Percentiles rank a stretch among this genome's conserved stretches.
Conservation (phyloP, 1,284 basidiomycete genomes). For the Ustilago bromivora region DNA sequence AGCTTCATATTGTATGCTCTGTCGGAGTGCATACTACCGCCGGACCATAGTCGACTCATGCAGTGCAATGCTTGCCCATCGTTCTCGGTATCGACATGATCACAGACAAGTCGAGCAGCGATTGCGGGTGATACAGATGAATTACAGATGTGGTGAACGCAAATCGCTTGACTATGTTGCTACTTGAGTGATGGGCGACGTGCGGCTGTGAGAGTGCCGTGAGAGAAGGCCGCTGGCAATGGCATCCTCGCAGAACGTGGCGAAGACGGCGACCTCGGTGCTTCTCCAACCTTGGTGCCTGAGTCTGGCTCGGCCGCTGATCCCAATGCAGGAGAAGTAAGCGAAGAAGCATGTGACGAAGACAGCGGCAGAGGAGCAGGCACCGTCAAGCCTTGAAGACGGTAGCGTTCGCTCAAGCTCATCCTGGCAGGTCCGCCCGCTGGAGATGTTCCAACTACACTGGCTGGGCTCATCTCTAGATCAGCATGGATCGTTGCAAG, state of each 20-base stretch:
- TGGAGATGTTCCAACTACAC: slow-evolving; percentile 13
- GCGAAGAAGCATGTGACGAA: slow-evolving; percentile 19
- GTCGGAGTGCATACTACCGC: slow-evolving; percentile 7
- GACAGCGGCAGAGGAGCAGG: slow-evolving; percentile 38
- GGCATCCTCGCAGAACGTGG: slow-evolving; percentile 14
- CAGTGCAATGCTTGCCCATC: not conserved
- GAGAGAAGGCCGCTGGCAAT: slow-evolving; percentile 19
- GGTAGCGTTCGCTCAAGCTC: slow-evolving; percentile 50
- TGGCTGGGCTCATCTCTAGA: slow-evolving; percentile 32
- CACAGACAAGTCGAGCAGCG: not conserved
- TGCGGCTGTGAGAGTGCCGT: slow-evolving; percentile 27
- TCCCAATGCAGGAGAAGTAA: slow-evolving; percentile 25
- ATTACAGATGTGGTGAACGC: not conserved
- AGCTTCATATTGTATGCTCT: not conserved
- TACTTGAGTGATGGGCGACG: slow-evolving; percentile 19
- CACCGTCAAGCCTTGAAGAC: slow-evolving; percentile 34
- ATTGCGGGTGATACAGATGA: not conserved
- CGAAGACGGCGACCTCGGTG: slow-evolving; percentile 14
- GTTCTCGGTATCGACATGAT: not conserved
- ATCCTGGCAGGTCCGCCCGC: slow-evolving; percentile 20
- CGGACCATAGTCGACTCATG: not conserved
- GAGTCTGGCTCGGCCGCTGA: slow-evolving; percentile 18
- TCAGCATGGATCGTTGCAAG: slow-evolving; percentile 15
- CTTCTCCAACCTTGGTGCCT: slow-evolving; percentile 14
- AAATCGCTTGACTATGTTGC: not conserved